phyloP scores from a whole-genome alignment of 1,284 basidiomycete genomes.

The Singerocomus inundabilis region DNA sequence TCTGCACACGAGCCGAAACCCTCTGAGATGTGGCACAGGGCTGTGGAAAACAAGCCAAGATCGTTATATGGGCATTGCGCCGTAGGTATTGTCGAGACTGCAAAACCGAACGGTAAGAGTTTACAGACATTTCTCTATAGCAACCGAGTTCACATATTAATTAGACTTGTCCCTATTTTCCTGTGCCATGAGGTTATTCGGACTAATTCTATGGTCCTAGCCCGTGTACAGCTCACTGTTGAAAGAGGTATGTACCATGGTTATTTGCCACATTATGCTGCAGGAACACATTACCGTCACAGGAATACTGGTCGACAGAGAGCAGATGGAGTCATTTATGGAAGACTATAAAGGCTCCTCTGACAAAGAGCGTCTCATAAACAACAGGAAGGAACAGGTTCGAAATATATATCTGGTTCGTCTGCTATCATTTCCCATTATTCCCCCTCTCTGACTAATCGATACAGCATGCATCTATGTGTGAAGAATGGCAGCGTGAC shows the following conservation, averaged over 20 bases:
- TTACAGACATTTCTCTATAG: not conserved
- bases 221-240: not conserved
- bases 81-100: slow-evolving; percentile 12
- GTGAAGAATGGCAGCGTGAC: slow-evolving; percentile 5
- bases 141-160: no score
- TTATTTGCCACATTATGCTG: not conserved
- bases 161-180: no score
- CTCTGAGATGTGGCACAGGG: not conserved
- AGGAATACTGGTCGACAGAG: slow-evolving; percentile 2
- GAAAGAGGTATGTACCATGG: not conserved
- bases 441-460: not conserved
- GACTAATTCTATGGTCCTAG: no score
- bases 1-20: not conserved
- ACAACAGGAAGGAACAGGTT: not conserved
- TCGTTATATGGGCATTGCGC: slow-evolving; percentile 10
- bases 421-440: not conserved
- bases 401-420: not conserved
- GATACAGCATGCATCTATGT: slow-evolving; percentile 8
- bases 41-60: slow-evolving; percentile 1
- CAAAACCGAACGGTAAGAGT: not conserved
- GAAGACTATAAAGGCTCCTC: slow-evolving; percentile 2
- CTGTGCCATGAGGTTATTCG: no score
- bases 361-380: slow-evolving; percentile 1
- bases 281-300: not conserved
- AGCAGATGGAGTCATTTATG: slow-evolving; percentile 10